Percentiles rank a stretch among this genome's conserved stretches.
phyloP scores from a whole-genome alignment of 2,329 filamentous ascomycete species.

The Calonectria fujianensis region DNA sequence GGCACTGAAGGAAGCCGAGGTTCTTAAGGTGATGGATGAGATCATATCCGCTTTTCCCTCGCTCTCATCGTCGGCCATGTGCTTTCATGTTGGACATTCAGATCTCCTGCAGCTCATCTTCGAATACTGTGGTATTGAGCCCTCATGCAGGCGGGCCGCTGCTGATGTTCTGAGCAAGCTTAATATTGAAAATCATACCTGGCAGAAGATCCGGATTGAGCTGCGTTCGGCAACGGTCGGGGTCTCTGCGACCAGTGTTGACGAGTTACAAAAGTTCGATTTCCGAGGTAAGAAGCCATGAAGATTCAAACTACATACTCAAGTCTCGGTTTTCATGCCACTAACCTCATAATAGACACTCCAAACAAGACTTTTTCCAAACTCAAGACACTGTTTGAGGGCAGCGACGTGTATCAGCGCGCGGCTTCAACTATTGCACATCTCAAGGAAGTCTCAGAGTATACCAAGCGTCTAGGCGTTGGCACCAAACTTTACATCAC shows the following conservation, averaged over 20 bases:
- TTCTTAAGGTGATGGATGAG: slow-evolving; percentile 95
- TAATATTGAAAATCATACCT: slow-evolving; percentile 86
- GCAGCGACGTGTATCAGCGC: slow-evolving; percentile 81
- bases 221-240: slow-evolving; percentile 88
- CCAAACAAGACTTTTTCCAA: slow-evolving; percentile 75
- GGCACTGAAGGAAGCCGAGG: slow-evolving; percentile 92
- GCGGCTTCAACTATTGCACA: slow-evolving; percentile 86
- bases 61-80: slow-evolving; percentile 83
- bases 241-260: slow-evolving; percentile 90
- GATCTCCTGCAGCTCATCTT: slow-evolving; percentile 92
- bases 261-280: slow-evolving; percentile 93
- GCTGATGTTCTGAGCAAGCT: slow-evolving; percentile 92
- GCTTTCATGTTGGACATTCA: slow-evolving; percentile 92
- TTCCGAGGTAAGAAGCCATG: slow-evolving; percentile 78
- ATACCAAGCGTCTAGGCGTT: slow-evolving; percentile 84
- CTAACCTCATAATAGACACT: slow-evolving; percentile 64
- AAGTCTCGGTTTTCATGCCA: not conserved
- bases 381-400: slow-evolving; percentile 76
- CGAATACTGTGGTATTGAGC: slow-evolving; percentile 88
- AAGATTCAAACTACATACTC: not conserved
- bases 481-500: slow-evolving; percentile 87
- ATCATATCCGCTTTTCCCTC: slow-evolving; percentile 88
- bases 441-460: slow-evolving; percentile 85
- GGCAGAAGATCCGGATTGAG: slow-evolving; percentile 88
- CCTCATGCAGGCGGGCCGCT: slow-evolving; percentile 79